Percentiles rank a stretch among this genome's conserved stretches.
Evolutionary conservation across 345 rosid species (phyloP).

Genomic region (Clarkia xantiana): DNA sequence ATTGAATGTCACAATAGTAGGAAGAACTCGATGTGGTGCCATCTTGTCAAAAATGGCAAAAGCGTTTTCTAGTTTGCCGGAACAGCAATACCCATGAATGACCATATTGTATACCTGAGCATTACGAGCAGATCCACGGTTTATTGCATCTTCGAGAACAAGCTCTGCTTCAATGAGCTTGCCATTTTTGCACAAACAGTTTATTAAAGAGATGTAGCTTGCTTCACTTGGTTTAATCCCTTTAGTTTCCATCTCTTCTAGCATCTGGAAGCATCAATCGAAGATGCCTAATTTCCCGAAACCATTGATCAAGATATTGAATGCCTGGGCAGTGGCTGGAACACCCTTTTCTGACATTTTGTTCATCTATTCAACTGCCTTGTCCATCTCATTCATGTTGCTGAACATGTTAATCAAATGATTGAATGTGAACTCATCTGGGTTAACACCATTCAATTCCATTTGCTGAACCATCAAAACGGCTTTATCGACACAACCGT

Average conservation of each 20-base stretch:
- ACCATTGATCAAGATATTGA: slow-evolving; percentile 53
- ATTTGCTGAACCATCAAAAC: slow-evolving; percentile 27
- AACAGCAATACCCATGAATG: slow-evolving; percentile 38
- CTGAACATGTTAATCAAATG: slow-evolving; percentile 43
- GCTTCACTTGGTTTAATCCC: slow-evolving; percentile 48
- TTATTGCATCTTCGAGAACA: slow-evolving; percentile 44
- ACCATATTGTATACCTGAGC: slow-evolving; percentile 62
- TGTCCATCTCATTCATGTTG: slow-evolving; percentile 41
- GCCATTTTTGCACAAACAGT: slow-evolving; percentile 52
- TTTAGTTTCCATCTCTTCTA: slow-evolving; percentile 62
- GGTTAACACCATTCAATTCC: slow-evolving; percentile 49
- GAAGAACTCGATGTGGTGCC: slow-evolving; percentile 26
- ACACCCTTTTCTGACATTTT: slow-evolving; percentile 53
- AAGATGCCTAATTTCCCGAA: slow-evolving; percentile 44
- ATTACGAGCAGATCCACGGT: slow-evolving; percentile 43
- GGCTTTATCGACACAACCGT: slow-evolving; percentile 39
- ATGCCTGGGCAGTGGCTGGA: slow-evolving; percentile 42
- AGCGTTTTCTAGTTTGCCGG: slow-evolving; percentile 46
- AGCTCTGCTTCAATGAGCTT: slow-evolving; percentile 71
- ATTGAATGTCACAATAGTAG: slow-evolving; percentile 67
- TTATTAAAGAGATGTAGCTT: slow-evolving; percentile 61
- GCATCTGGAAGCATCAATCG: slow-evolving; percentile 51
- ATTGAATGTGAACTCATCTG: slow-evolving; percentile 43
- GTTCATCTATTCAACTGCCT: slow-evolving; percentile 46
- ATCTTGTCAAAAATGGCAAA: slow-evolving; percentile 52